phyloP scores from a whole-genome alignment of 208 protist species.

The Histomonas meleagridis region DNA sequence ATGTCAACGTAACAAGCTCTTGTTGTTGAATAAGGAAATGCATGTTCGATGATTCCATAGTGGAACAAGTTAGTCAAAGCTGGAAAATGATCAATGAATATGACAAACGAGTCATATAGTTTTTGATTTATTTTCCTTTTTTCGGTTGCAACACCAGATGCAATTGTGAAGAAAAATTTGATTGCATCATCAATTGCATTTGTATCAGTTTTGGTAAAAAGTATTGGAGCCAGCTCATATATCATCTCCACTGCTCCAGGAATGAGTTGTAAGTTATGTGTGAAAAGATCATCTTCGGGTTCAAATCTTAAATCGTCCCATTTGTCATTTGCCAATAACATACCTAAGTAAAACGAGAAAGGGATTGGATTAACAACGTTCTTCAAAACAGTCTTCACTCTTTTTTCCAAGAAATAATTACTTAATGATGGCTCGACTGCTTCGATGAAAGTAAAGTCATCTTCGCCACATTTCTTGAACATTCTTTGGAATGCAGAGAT shows the following conservation, averaged over 20 bases:
- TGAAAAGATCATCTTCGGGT: not conserved
- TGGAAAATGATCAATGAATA: not conserved
- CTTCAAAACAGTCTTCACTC: not conserved
- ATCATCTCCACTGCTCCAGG: not conserved
- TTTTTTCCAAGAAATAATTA: not conserved
- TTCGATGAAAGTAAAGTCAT: not conserved
- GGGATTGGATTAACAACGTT: not conserved
- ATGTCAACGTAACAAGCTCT: not conserved
- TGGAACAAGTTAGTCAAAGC: not conserved
- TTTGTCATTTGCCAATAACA: not conserved
- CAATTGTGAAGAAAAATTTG: not conserved
- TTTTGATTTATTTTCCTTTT: not conserved
- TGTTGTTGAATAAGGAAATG: not conserved
- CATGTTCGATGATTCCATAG: not conserved
- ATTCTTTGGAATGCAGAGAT: not conserved
- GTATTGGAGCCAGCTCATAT: not conserved
- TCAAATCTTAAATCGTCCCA: not conserved
- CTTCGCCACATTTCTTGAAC: not conserved
- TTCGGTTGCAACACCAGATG: not conserved
- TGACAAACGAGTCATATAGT: not conserved
- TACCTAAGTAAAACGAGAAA: not conserved
- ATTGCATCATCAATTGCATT: not conserved
- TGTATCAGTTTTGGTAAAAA: not conserved
- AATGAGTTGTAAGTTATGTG: not conserved
- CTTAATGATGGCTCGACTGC: not conserved